A percentile compares a stretch with the other conserved stretches of the same genome.
Evolutionary conservation across 441 rosid genomes (phyloP).

Genomic region (Euphorbia corollata): DNA sequence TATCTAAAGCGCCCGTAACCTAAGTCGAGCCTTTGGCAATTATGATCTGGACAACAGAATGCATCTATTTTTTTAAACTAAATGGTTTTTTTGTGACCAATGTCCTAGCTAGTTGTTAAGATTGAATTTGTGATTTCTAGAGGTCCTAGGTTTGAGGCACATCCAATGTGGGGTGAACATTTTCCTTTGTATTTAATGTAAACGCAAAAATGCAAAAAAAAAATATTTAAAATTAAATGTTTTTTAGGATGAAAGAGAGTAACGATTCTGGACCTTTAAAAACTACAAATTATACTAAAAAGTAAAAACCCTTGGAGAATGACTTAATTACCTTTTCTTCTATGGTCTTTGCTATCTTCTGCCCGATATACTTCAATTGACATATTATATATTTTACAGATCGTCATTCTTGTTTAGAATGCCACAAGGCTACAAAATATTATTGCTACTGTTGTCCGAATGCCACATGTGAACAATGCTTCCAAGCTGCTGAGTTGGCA

Average conservation of each 20-base stretch:
- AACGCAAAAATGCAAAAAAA: too few species aligned
- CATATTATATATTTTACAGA: conserved; percentile 28
- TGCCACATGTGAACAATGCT: conserved; percentile 43
- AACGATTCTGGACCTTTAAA: not conserved
- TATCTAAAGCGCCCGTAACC: too few species aligned
- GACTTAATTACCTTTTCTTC: not conserved
- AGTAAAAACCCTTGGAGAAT: not conserved
- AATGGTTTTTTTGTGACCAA: too few species aligned
- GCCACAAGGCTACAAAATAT: conserved; percentile 35
- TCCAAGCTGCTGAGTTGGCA: conserved; percentile 31
- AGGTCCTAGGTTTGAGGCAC: too few species aligned
- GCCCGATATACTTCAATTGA: not conserved
- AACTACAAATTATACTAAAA: not conserved
- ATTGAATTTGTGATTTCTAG: too few species aligned
- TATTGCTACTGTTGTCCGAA: conserved; percentile 52
- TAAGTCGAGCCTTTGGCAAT: too few species aligned
- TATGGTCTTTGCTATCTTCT: not conserved
- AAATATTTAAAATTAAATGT: too few species aligned
- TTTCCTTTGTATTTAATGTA: too few species aligned
- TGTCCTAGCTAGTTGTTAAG: too few species aligned
- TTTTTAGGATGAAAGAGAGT: not conserved
- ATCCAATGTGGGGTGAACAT: too few species aligned
- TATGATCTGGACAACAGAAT: too few species aligned
- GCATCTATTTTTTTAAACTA: too few species aligned
- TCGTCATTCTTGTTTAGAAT: conserved; percentile 44